phyloP scores from a whole-genome alignment of 140 eudicot species.

The Artemisia princeps region DNA sequence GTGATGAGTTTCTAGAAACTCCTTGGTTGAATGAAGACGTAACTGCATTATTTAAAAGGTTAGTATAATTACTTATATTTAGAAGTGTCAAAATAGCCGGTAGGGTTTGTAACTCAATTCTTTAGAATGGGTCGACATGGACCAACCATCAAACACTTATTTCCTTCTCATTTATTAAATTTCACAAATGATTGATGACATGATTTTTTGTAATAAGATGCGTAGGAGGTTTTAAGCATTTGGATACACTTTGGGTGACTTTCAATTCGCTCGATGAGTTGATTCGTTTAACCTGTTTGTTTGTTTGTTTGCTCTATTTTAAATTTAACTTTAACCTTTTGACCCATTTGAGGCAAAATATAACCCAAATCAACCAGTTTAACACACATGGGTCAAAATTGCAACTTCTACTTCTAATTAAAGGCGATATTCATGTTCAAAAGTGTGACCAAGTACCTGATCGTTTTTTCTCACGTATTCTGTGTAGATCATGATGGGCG shows the following conservation, averaged over 20 bases:
- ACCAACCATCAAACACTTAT: not conserved
- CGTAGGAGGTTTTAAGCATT: not conserved
- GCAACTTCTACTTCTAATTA: not conserved
- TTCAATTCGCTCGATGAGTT: not conserved
- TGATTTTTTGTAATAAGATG: not conserved
- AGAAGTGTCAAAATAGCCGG: not conserved
- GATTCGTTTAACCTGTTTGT: not conserved
- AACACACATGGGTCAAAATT: not conserved
- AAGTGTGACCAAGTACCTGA: slow-evolving; percentile 14
- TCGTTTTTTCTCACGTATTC: slow-evolving; percentile 6
- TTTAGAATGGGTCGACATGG: not conserved
- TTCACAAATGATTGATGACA: not conserved
- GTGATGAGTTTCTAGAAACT: slow-evolving; percentile 61
- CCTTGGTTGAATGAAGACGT: slow-evolving; percentile 49
- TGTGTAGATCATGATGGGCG: slow-evolving; percentile 21
- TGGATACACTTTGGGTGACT: slow-evolving; percentile 1
- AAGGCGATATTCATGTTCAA: not conserved
- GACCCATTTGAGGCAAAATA: not conserved
- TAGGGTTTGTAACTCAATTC: slow-evolving; percentile 5
- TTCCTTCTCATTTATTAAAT: not conserved
- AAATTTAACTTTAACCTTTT: not conserved
- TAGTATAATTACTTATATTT: slow-evolving; percentile 9
- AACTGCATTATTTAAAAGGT: slow-evolving; percentile 51
- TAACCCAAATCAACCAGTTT: not conserved
- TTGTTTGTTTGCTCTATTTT: not conserved